Percentiles rank a stretch among this genome's conserved stretches.
These are phyloP conservation scores for Talaromyces wortmannii DNA, from an alignment of 495 filamentous ascomycete genomes.

Conservation along the genomic window DNA sequence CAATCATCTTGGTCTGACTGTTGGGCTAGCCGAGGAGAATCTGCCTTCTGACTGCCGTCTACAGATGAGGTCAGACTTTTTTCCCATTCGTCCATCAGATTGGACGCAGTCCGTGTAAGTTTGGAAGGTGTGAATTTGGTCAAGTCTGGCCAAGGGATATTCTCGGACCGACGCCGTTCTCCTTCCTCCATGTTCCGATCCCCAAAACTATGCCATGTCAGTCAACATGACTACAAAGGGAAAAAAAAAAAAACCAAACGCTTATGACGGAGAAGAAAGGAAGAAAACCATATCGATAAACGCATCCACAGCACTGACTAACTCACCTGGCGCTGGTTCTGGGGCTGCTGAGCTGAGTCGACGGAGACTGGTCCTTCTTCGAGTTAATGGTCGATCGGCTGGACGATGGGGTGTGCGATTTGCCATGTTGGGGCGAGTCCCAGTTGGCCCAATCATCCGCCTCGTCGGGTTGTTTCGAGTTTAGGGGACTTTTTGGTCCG, in stretches of 20 bases:
- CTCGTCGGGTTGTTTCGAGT: conserved; percentile 38
- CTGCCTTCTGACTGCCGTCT: conserved; percentile 1
- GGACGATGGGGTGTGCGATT: conserved; percentile 37
- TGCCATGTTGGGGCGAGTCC: conserved; percentile 51
- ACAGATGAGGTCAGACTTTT: conserved; percentile 30
- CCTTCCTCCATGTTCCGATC: conserved; percentile 23
- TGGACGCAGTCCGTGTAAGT: conserved; percentile 60
- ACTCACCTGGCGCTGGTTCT: conserved; percentile 49
- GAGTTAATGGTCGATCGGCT: conserved; percentile 39
- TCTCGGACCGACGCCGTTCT: conserved; percentile 1
- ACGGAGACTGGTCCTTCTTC: conserved; percentile 38
- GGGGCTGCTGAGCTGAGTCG: conserved; percentile 39
- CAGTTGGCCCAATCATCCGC: conserved; percentile 58
- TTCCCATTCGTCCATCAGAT: conserved; percentile 78
- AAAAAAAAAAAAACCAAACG: neutral
- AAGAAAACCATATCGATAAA: neutral
- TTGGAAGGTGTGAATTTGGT: conserved; percentile 59
- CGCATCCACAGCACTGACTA: conserved; percentile 5
- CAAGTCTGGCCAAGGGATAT: conserved; percentile 59
- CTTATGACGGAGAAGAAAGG: neutral
- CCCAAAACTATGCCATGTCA: conserved; percentile 25
- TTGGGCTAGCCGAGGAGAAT: conserved; percentile 17
- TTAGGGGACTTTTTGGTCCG: conserved; percentile 24
- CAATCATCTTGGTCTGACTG: conserved; percentile 22
- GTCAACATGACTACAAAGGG: neutral